Base-by-base conservation (phyloP, 2,329 filamentous ascomycete genomes). In the Macrophomina phaseolina region DNA sequence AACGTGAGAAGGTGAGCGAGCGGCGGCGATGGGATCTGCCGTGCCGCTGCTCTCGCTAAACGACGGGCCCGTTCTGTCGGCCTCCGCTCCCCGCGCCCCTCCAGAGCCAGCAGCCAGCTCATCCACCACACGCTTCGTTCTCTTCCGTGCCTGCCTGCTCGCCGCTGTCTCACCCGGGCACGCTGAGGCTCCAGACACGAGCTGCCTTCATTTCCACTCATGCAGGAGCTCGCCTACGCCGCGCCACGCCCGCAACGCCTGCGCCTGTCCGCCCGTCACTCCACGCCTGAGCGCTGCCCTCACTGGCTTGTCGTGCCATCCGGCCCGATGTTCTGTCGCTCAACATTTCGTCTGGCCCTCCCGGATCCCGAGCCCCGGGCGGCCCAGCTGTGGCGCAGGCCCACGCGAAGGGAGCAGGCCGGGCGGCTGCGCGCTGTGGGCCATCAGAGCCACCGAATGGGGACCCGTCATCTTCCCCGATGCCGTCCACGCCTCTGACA, bases 371-470 rank as follows among this genome's bases (percentile, higher is more conserved):
- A 45, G 2, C 7, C 28, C 34, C 49, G 49, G 49, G 16, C 34
- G 5, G 14, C 16, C 49, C 49, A 52, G 49, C 49, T 34, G 49
- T 52, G 49, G 49, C 49, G 49, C 49, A 14, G 9, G 56, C 28
- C 40, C n/a, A 36, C 9, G 52, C n/a, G 18, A 6, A 9, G 40
- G 28, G 56, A n/a, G 38, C 7, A n/a, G 23, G 18, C 18, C 18
- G 18, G 18, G 18, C 18, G 18, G 18, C 18, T 18, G 18, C 18
- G 18, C 18, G 18, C 5, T 36, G n/a, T 11, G 34, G 28, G 38
- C 55, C 14, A 58, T 36, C 23, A 36, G 40, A 61, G 40, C 56
- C 56, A 61, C 40, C 16, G 3, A n/a, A 34, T 61, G 56, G 56
- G 56, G 40, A 61, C 40, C 56, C 56, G 56, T 32, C 28, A 34